A percentile compares a stretch with the other conserved stretches of the same genome.
phyloP scores from a whole-genome alignment of 805 yeast genomes.

The Yarrowia sp. region DNA sequence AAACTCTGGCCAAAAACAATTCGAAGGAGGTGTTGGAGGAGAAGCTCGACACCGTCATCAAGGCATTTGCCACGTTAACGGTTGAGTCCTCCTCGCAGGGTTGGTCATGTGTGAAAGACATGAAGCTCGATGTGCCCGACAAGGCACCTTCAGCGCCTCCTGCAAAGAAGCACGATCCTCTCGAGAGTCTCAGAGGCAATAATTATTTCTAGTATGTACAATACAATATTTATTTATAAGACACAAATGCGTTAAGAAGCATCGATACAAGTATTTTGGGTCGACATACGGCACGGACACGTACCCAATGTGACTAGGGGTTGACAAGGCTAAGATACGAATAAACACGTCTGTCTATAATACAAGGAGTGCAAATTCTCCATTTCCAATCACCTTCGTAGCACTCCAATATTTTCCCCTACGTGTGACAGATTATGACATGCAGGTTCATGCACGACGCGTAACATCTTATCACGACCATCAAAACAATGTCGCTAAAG shows the following conservation, averaged over 20 bases:
- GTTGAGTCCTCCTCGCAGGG: neutral
- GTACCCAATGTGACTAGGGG: too few relatives aligned
- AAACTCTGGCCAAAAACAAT: neutral
- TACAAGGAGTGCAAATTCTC: too few relatives aligned
- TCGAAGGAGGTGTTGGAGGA: neutral
- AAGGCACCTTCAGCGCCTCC: neutral
- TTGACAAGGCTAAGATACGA: too few relatives aligned
- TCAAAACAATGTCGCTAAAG: neutral
- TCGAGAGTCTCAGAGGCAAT: slow-evolving; percentile 4
- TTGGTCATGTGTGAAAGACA: neutral
- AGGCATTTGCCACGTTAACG: neutral
- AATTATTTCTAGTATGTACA: slow-evolving; percentile 10
- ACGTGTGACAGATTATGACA: neutral
- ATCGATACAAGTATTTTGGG: too few relatives aligned
- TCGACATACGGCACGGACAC: too few relatives aligned
- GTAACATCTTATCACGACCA: neutral
- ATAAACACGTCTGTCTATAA: too few relatives aligned
- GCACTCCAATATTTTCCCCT: too few relatives aligned
- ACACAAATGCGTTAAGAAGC: too few relatives aligned
- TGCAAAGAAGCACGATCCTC: neutral
- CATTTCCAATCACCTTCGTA: too few relatives aligned
- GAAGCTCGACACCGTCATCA: neutral
- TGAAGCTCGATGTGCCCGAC: neutral
- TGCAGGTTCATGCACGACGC: slow-evolving; percentile 20
- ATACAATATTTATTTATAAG: slow-evolving; percentile 11